Evolutionary conservation across 768 basidiomycete species (phyloP).

Genomic region (Hypholoma fasciculare): DNA sequence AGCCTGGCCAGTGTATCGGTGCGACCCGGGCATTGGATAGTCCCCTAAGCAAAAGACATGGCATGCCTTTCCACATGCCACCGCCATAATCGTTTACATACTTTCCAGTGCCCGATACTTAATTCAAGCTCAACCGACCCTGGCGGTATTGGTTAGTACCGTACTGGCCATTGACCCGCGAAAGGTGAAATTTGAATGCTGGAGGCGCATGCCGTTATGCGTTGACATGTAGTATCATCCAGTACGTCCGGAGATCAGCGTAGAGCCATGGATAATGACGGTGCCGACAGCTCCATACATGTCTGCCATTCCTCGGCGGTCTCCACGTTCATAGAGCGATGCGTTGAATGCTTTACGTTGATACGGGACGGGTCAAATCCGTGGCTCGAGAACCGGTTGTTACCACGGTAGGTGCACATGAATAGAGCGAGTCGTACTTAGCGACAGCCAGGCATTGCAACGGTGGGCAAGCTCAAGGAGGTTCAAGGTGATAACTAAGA

Average conservation of each 20-base stretch:
- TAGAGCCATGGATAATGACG: neutral
- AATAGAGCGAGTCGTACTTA: neutral
- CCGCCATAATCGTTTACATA: neutral
- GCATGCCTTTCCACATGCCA: neutral
- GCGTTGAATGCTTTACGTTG: neutral
- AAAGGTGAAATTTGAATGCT: too few species aligned
- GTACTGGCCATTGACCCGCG: neutral
- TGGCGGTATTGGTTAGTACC: neutral
- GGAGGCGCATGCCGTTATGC: too few species aligned
- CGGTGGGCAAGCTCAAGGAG: too few species aligned
- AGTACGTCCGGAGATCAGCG: neutral
- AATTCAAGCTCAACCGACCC: neutral
- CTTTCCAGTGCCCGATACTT: neutral
- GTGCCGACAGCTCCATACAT: too few species aligned
- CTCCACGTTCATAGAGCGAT: too few species aligned
- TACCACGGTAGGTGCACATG: neutral
- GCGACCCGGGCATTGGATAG: constrained; percentile 3
- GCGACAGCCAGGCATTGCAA: too few species aligned
- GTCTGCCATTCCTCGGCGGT: too few species aligned
- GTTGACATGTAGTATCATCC: neutral
- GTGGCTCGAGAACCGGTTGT: neutral
- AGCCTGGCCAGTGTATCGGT: neutral
- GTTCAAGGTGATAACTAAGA: too few species aligned
- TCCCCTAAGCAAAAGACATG: constrained; percentile 1
- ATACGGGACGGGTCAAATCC: neutral